Evolutionary conservation across 1,284 basidiomycete species (phyloP).

Genomic region (Leccinum subrobustum): DNA sequence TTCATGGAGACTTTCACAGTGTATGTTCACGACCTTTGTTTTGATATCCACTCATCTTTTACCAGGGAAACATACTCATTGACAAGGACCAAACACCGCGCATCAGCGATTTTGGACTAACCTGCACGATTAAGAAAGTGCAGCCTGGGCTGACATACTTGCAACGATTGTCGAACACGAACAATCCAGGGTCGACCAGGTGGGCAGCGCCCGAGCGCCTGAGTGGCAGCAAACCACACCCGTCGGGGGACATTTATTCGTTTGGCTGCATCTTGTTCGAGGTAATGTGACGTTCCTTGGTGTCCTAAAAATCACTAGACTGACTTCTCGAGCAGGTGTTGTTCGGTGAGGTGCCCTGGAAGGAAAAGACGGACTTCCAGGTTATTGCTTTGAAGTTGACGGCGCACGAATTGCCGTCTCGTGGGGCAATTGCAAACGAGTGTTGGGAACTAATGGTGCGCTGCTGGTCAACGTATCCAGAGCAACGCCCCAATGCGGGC

Average conservation of each 20-base stretch:
- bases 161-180: not conserved
- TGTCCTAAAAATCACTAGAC: not conserved
- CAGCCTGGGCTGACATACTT: not conserved
- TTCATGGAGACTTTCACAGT: slow-evolving; percentile 11
- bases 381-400: slow-evolving; percentile 6
- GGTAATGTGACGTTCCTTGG: not conserved
- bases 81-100: not conserved
- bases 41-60: not conserved
- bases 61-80: slow-evolving; percentile 12
- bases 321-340: not conserved
- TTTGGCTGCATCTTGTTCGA: not conserved
- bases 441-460: not conserved
- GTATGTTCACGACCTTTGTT: not conserved
- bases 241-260: not conserved
- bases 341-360: slow-evolving; percentile 15
- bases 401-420: not conserved
- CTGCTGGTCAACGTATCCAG: not conserved
- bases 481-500: not conserved
- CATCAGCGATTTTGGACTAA: slow-evolving; percentile 13
- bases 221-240: too few species aligned
- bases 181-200: not conserved
- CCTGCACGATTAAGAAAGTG: not conserved
- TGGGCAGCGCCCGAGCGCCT: not conserved
- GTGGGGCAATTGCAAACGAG: not conserved
- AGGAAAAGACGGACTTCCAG: not conserved